A percentile compares a stretch with the other conserved stretches of the same genome.
These are phyloP conservation scores for Mycena rosella DNA, from an alignment of 768 basidiomycete species.

Conservation along the genomic window DNA sequence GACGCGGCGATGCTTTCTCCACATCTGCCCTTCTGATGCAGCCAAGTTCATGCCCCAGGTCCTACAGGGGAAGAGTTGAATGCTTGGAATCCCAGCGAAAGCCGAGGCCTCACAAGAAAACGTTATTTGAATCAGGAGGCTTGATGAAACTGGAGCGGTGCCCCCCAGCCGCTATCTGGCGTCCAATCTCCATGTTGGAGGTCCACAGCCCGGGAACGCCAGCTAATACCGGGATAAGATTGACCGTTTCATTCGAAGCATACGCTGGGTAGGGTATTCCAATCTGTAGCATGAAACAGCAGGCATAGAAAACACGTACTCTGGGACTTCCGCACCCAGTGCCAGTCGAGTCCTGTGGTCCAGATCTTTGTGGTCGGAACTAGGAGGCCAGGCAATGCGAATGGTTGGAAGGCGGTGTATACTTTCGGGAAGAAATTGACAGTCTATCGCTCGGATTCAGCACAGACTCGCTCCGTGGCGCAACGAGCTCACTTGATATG, in stretches of 20 bases:
- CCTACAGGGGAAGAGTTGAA: conserved; percentile 12
- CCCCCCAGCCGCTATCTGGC: conserved; percentile 57
- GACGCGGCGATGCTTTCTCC: conserved; percentile 51
- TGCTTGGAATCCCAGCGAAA: too few relatives aligned
- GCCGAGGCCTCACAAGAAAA: conserved; percentile 47
- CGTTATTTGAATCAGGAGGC: conserved; percentile 47
- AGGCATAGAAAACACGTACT: conserved; percentile 38
- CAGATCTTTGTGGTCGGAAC: conserved; percentile 42
- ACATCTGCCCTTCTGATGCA: conserved; percentile 45
- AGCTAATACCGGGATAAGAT: conserved; percentile 43
- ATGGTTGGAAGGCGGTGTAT: conserved; percentile 45
- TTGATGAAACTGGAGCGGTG: conserved; percentile 57
- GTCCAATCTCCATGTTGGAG: conserved; percentile 60
- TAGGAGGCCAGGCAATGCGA: conserved; percentile 42
- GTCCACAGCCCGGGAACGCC: conserved; percentile 56
- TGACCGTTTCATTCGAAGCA: conserved; percentile 39
- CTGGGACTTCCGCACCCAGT: conserved; percentile 42
- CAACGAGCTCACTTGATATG: conserved; percentile 3
- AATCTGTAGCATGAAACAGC: neutral
- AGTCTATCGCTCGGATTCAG: conserved; percentile 1
- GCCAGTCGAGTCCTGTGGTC: conserved; percentile 42
- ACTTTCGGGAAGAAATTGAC: conserved; percentile 40
- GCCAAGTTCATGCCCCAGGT: conserved; percentile 51
- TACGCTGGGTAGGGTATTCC: conserved; percentile 28
- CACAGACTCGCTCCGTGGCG: too few relatives aligned